These are phyloP conservation scores for Thielaviopsis punctulata DNA, from an alignment of 2,329 filamentous ascomycete genomes.

Conservation along the genomic window DNA sequence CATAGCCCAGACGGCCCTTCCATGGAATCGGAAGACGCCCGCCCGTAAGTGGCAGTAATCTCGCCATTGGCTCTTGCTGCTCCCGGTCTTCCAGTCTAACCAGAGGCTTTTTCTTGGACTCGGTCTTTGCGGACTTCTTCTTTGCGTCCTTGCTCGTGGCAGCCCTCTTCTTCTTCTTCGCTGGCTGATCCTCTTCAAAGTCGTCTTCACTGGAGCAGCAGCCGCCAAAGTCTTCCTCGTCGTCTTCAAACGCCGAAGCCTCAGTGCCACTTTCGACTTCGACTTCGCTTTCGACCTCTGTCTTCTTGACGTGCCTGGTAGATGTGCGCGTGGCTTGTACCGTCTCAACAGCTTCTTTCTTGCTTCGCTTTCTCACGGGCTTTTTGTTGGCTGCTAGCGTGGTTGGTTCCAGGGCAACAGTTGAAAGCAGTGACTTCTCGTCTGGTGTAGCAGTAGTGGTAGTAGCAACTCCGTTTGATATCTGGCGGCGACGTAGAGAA, in stretches of 20 bases:
- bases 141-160: neutral
- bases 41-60: slow-evolving; percentile 8
- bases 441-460: neutral
- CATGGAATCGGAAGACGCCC: slow-evolving; percentile 8
- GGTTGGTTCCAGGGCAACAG: neutral
- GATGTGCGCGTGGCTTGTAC: neutral
- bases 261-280: neutral
- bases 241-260: slow-evolving; percentile 6
- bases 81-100: slow-evolving; percentile 2
- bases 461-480: neutral
- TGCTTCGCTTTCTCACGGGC: neutral
- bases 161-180: neutral
- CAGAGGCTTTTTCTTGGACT: neutral
- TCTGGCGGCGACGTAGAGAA: neutral
- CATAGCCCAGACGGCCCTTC: slow-evolving; percentile 12
- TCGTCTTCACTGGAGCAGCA: slow-evolving; percentile 8
- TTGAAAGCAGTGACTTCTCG: neutral
- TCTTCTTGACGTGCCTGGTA: neutral
- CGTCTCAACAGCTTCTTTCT: neutral
- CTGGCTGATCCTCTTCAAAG: slow-evolving; percentile 2
- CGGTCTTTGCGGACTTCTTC: neutral
- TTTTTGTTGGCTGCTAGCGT: neutral
- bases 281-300: neutral
- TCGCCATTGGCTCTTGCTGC: slow-evolving; percentile 1
- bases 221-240: slow-evolving; percentile 2